Base-by-base conservation (phyloP, 352 stramenopile genomes). In the Globisporangium emineosum region DNA sequence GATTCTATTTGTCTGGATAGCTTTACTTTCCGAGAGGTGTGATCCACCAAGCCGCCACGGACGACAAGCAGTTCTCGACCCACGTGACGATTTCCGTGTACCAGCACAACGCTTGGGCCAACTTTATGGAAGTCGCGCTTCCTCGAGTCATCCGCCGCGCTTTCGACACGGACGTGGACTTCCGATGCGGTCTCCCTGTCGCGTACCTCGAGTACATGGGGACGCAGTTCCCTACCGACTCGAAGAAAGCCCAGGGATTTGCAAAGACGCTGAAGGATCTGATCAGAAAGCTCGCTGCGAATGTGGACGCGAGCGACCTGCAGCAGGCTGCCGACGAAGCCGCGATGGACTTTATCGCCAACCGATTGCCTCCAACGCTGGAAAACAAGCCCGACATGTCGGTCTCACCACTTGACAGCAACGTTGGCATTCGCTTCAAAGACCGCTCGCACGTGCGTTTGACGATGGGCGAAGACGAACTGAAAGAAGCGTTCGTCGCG, bases 61-160 rank as follows among this genome's bases (percentile, higher is more conserved):
- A 90, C 43, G 70, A 89, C 23, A 73, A 80, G 35, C 49, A 86
- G 57, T 94, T 96, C 60, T 96, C 88, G 15, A 96, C 88, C 21
- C 88, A 96, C 64, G 83, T 96, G 62, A 94, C 88, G 1, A 83
- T 96, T 51, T 94, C 86, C 0, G 79, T 93, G n/a, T 96, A 96
- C 58, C 88, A 96, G 65, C 88, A 94, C 74, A 90, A 87, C 49
- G 89, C 88, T 19, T 96, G 88, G 88, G 84, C 84, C 9, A 94
- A 96, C 66, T 96, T 96, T 62, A 57, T 96, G 57, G 86, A 96
- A 66, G 72, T 94, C 30, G 77, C 81, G 19, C 73, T 96, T 6
- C 86, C 88, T 27, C 83, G 78, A 10, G 72, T 93, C 29, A 85
- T 96, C 57, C 83, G 83, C 17, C 79, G 86, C 56, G 86, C 86